Conservation (phyloP, 768 basidiomycete genomes). For the Cubamyces sp. region DNA sequence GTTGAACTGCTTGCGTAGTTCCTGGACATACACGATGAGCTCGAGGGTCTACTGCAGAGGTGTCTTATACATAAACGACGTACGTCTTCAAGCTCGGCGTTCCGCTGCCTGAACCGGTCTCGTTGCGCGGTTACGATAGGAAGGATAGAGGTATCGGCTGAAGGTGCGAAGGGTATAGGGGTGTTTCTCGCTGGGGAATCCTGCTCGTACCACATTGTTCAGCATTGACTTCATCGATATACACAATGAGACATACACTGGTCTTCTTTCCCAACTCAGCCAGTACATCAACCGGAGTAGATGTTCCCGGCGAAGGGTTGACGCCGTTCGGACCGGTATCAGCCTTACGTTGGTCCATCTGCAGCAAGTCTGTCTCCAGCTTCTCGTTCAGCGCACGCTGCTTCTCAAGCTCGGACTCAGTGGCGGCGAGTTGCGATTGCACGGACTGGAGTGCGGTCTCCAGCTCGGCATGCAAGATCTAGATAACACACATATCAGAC, state of each 20-base stretch:
- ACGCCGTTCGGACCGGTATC: conserved; percentile 37
- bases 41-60: too few species aligned
- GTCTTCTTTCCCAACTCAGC: conserved; percentile 71
- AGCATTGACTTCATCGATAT: not conserved
- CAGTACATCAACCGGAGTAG: conserved; percentile 55
- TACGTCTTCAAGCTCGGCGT: conserved; percentile 96
- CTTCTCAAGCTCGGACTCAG: conserved; percentile 71
- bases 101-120: conserved; percentile 96
- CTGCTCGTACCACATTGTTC: conserved; percentile 18
- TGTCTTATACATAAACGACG: conserved; percentile 12
- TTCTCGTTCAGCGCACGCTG: conserved; percentile 84
- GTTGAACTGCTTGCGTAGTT: conserved; percentile 94
- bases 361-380: conserved; percentile 88
- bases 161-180: conserved; percentile 70
- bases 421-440: conserved; percentile 59
- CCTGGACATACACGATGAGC: conserved; percentile 46
- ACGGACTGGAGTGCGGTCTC: conserved; percentile 65
- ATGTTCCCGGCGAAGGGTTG: conserved; percentile 32
- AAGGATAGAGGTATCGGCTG: conserved; percentile 93
- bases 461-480: conserved; percentile 87
- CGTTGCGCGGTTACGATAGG: conserved; percentile 98
- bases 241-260: conserved; percentile 37
- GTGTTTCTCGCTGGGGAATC: conserved; percentile 48
- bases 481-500: not conserved
- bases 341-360: conserved; percentile 66